Evolutionary conservation across 495 filamentous ascomycete species (phyloP).

Genomic region (Aspergillus baeticus): DNA sequence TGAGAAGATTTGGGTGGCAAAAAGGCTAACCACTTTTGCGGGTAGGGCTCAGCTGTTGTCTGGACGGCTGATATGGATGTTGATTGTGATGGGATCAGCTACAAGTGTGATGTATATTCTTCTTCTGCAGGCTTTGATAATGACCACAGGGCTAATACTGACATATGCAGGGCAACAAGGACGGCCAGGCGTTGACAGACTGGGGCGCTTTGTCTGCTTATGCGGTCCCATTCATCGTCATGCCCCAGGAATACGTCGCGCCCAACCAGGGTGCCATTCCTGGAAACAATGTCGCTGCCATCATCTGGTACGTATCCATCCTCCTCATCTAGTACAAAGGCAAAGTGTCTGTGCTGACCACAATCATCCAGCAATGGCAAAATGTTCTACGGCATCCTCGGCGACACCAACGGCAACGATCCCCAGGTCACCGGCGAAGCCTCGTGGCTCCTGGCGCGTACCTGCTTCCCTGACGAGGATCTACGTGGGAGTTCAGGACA

Average conservation of each 20-base stretch:
- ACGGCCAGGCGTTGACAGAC: conserved; percentile 33
- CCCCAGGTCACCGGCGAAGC: conserved; percentile 39
- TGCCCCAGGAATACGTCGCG: conserved; percentile 31
- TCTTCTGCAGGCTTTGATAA: background rate
- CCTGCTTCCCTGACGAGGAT: conserved; percentile 36
- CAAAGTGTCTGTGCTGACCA: background rate
- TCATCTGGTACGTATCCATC: conserved; percentile 31
- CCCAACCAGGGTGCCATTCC: conserved; percentile 24
- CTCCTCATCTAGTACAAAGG: background rate
- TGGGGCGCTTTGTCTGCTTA: conserved; percentile 39
- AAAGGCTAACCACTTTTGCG: background rate
- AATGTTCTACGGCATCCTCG: conserved; percentile 42
- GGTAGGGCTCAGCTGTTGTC: conserved; percentile 34
- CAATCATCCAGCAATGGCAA: conserved; percentile 35
- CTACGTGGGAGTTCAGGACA: conserved; percentile 35
- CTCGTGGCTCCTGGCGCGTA: conserved; percentile 40
- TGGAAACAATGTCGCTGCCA: conserved; percentile 38
- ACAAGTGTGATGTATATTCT: conserved; percentile 27
- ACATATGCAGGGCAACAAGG: conserved; percentile 29
- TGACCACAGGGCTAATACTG: background rate
- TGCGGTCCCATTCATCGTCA: conserved; percentile 37
- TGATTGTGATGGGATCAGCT: conserved; percentile 39
- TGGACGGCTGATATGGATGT: conserved; percentile 42
- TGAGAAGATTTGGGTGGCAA: background rate
- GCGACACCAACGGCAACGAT: conserved; percentile 34